Evolutionary conservation across 345 rosid genomes (phyloP).

Genomic region (Brassica carinata): DNA sequence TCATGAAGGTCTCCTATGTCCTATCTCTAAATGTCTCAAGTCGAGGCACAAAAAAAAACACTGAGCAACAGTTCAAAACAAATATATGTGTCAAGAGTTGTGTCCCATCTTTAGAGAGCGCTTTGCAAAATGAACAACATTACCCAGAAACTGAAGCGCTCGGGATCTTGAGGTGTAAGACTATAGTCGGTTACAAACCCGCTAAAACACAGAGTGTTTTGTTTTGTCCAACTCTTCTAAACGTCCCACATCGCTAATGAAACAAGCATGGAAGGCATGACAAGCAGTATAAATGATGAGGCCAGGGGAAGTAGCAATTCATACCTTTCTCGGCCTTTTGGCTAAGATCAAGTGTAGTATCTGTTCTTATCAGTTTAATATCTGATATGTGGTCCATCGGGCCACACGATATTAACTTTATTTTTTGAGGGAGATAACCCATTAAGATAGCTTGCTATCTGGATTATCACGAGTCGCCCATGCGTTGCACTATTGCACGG

Average conservation of each 20-base stretch:
- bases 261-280: neutral
- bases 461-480: neutral
- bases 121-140: slow-evolving; percentile 17
- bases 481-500: neutral
- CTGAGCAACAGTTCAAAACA: slow-evolving; percentile 1
- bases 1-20: slow-evolving; percentile 73
- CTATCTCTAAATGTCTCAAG: slow-evolving; percentile 71
- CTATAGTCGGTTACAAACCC: neutral
- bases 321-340: slow-evolving; percentile 77
- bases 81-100: neutral
- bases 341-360: slow-evolving; percentile 73
- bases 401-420: slow-evolving; percentile 36
- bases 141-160: slow-evolving; percentile 96
- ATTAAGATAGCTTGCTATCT: slow-evolving; percentile 33
- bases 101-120: slow-evolving; percentile 20
- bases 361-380: slow-evolving; percentile 69
- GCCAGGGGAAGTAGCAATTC: neutral
- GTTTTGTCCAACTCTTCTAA: neutral
- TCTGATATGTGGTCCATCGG: slow-evolving; percentile 52
- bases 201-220: neutral
- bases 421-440: slow-evolving; percentile 23
- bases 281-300: neutral
- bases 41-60: slow-evolving; percentile 42
- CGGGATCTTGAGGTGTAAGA: slow-evolving; percentile 64
- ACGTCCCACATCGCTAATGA: neutral